These are phyloP conservation scores for Jasminum sambac DNA, from an alignment of 257 asterid genomes.

Conservation along the genomic window DNA sequence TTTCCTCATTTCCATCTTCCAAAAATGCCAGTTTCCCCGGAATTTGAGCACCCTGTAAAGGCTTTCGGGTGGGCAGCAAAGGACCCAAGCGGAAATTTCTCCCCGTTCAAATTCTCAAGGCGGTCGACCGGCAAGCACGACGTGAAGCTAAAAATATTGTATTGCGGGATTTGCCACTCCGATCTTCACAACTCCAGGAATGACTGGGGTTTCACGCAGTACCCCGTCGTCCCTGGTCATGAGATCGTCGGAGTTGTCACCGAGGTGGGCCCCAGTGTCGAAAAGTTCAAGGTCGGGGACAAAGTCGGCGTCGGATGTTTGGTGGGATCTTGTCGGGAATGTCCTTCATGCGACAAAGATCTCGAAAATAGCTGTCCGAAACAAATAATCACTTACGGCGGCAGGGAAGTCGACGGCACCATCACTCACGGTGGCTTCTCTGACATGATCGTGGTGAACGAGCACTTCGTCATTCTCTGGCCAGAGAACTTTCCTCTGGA, in stretches of 20 bases:
- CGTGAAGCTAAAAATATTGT: slow-evolving; percentile 45
- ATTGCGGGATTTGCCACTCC: slow-evolving; percentile 48
- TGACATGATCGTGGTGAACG: slow-evolving; percentile 31
- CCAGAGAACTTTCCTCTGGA: slow-evolving; percentile 39
- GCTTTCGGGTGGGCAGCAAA: slow-evolving; percentile 28
- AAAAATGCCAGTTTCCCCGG: not conserved
- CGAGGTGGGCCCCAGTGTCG: not conserved
- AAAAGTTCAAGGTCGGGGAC: not conserved
- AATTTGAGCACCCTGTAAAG: slow-evolving; percentile 17
- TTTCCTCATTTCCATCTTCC: not conserved
- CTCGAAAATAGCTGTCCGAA: not conserved
- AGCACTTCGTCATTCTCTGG: slow-evolving; percentile 37
- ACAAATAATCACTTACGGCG: not conserved
- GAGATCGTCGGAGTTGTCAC: not conserved
- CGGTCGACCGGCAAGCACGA: slow-evolving; percentile 33
- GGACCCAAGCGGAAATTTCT: slow-evolving; percentile 22
- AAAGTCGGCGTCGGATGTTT: not conserved
- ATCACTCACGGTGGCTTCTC: slow-evolving; percentile 44
- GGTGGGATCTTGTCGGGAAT: slow-evolving; percentile 1
- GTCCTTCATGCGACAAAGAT: not conserved
- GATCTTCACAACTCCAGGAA: slow-evolving; percentile 41
- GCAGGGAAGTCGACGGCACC: slow-evolving; percentile 26
- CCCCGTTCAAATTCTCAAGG: slow-evolving; percentile 23
- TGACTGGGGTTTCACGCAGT: slow-evolving; percentile 43
- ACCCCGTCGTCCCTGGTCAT: slow-evolving; percentile 54